phyloP scores from a whole-genome alignment of 2,329 filamentous ascomycete genomes.

The Arthrocladium fulminans region DNA sequence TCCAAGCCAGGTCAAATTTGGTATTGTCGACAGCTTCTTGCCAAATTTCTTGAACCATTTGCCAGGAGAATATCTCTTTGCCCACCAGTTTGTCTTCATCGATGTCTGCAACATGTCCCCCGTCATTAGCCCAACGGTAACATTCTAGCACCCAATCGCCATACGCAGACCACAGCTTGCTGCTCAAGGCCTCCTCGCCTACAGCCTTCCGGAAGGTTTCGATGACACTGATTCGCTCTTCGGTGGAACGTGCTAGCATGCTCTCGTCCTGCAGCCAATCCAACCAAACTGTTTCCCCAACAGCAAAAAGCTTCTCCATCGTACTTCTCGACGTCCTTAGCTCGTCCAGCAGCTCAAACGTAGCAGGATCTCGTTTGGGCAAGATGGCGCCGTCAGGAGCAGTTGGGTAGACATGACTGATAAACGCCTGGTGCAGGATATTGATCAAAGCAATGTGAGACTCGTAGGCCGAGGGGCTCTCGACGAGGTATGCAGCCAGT shows the following conservation, averaged over 20 bases:
- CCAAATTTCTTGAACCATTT: slow-evolving; percentile 48
- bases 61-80: slow-evolving; percentile 50
- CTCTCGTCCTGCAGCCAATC: slow-evolving; percentile 57
- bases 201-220: slow-evolving; percentile 53
- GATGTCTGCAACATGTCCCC: slow-evolving; percentile 27
- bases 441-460: slow-evolving; percentile 40
- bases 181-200: slow-evolving; percentile 52
- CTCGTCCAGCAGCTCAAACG: slow-evolving; percentile 40
- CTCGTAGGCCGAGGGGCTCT: slow-evolving; percentile 40
- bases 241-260: slow-evolving; percentile 45
- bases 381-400: slow-evolving; percentile 32
- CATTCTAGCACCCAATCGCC: slow-evolving; percentile 52
- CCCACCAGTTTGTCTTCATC: slow-evolving; percentile 51
- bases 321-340: slow-evolving; percentile 44
- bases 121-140: slow-evolving; percentile 43
- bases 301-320: slow-evolving; percentile 54
- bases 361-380: slow-evolving; percentile 34
- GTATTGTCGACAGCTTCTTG: slow-evolving; percentile 49
- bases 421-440: slow-evolving; percentile 39
- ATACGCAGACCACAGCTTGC: slow-evolving; percentile 54
- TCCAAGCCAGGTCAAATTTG: slow-evolving; percentile 52
- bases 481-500: slow-evolving; percentile 35
- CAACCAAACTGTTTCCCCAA: slow-evolving; percentile 55
- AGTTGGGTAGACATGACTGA: slow-evolving; percentile 38
- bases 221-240: slow-evolving; percentile 51